phyloP scores from a whole-genome alignment of 768 basidiomycete genomes.

The Boletus edulis region DNA sequence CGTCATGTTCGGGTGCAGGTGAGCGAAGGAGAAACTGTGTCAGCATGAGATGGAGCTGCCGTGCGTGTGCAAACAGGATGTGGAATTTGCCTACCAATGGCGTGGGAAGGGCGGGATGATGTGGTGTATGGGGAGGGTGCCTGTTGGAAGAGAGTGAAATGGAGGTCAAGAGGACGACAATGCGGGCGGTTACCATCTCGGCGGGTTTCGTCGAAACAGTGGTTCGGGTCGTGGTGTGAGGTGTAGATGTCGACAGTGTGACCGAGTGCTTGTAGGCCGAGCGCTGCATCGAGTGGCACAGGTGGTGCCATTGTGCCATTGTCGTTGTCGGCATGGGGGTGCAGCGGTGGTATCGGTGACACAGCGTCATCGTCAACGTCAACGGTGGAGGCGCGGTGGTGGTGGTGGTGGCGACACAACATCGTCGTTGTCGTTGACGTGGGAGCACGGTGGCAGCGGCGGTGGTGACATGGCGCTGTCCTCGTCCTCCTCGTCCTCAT shows the following conservation, averaged over 20 bases:
- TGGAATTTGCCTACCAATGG: conserved; percentile 77
- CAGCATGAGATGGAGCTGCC: conserved; percentile 78
- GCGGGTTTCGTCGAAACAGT: conserved; percentile 96
- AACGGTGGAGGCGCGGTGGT: too few species aligned
- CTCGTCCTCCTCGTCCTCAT: too few species aligned
- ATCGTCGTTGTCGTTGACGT: too few species aligned
- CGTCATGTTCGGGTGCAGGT: conserved; percentile 55
- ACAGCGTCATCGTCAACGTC: too few species aligned
- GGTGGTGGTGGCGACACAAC: too few species aligned
- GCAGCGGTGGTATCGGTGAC: too few species aligned
- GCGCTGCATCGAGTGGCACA: too few species aligned
- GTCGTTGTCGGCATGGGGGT: too few species aligned
- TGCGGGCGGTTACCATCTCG: conserved; percentile 59
- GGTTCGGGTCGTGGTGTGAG: conserved; percentile 81
- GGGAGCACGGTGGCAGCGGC: too few species aligned
- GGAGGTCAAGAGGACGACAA: conserved; percentile 9
- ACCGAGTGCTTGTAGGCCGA: conserved; percentile 81
- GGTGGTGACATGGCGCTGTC: too few species aligned
- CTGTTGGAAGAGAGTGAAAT: conserved; percentile 38
- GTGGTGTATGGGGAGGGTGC: conserved; percentile 75
- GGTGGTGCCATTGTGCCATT: too few species aligned
- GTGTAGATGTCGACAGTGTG: conserved; percentile 90
- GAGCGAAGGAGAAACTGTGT: conserved; percentile 52
- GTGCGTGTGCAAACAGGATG: conserved; percentile 83
- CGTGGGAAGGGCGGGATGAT: conserved; percentile 77